Base-by-base conservation (phyloP, 306 rosid genomes). In the Sindora glabra region DNA sequence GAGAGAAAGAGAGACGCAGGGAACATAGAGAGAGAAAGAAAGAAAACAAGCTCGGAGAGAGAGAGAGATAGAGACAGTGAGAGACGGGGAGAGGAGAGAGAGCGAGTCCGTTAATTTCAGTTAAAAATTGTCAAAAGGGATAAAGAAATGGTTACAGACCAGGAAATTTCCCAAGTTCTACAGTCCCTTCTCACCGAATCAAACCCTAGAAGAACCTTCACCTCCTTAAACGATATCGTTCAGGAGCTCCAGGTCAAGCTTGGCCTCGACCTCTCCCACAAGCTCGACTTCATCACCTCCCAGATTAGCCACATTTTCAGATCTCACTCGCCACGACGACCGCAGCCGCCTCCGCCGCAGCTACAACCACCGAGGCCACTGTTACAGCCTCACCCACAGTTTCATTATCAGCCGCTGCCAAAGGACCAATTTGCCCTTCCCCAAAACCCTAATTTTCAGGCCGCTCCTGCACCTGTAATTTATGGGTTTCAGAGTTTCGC, bases 191-290 rank as follows among this genome's bases (percentile, higher is more conserved):
- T 89, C 55, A 71, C 72, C 34, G 81, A 78, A 44, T 46, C 77
- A 5, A 79, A 72, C 76, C 79, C 81, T 17, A 71, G 74, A 30
- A 51, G 73, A 67, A 53, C 47, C 40, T 65, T 78, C 73, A 61
- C 75, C 17, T 69, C 89, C 16, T 36, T 89, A 9, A 74, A 79
- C 79, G 89, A 74, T n/a, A 74, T 89, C 33, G 82, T 85, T 10
- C 78, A 68, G 26, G 73, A 81, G 75, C 83, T 89, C 61, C 75
- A 85, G 62, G 50, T 89, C 41, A 79, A 83, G 70, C n/a, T n/a
- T 8, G 86, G 86, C 10, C 59, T 56, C 44, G 89, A 83, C 69
- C 88, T 89, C 50, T 60, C 90, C 32, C 81, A 81, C 68, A 89
- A 89, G 73, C 24, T 81, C 47, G 86, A 89, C 46, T 83, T 85